Evolutionary conservation across 495 filamentous ascomycete genomes (phyloP), one percentile per base, ranked within the genome.

Genomic region (Xylaria scruposa): DNA sequence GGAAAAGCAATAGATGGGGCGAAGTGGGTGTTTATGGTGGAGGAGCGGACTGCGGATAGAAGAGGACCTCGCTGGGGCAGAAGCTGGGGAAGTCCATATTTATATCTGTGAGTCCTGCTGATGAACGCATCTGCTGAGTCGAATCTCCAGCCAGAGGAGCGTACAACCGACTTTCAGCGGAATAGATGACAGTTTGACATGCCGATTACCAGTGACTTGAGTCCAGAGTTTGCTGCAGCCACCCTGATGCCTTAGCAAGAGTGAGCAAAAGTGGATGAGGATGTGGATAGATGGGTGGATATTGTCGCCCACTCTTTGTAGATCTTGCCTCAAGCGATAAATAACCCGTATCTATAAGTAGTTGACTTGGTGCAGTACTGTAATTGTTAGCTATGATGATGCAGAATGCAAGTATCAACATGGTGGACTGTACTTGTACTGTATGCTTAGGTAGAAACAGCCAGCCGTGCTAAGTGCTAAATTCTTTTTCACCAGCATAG

Each of bases 281-380:
- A 73, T 78, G 76, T 78, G 76, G 74, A 77, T 74, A 72, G 76
- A 73, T 70, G 75, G 71, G 72, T 78, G 72, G 71, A 61, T 76
- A 76, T 66, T 2, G 26, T 51, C 38, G 24, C 62, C 62, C 70
- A 71, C 70, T 60, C 61, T 38, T 15, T 40, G 61, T 59, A 58
- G 62, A 71, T 67, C 70, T 58, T 71, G 51, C 60, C 60, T 53
- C 61, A 46, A 65, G 38, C 0, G 60, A 58, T n/a, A 21, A 44
- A 26, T 8, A 59, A 31, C 38, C 36, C 31, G 40, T 51, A 47
- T 36, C 8, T 12, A 40, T 38, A 69, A 24, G 54, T 68, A 59
- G 24, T 26, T 31, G 5, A 38, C 26, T 19, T 15, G 7, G 31
- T 19, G 21, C 15, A 31, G 46, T 38, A 47, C 65, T 31, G 4